Base-by-base conservation (phyloP, 2,329 filamentous ascomycete species). In the Colletotrichum sp. region DNA sequence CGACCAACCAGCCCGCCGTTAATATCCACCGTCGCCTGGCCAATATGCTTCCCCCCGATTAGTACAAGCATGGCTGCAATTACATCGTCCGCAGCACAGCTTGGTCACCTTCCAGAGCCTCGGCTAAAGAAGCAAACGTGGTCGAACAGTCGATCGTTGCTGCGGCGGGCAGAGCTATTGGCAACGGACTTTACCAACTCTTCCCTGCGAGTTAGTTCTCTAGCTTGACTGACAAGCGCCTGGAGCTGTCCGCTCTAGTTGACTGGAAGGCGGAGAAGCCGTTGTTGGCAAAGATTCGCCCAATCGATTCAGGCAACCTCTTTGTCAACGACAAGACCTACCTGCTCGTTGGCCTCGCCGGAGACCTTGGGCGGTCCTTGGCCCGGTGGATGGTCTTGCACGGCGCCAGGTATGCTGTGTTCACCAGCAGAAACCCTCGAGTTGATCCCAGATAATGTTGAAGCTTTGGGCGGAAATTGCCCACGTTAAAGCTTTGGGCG, bases 341-440 rank as follows among this genome's bases (percentile, higher is more conserved):
- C 64, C 78, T 80, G 15, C 69, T 85, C 1, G 79, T 82, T 5
- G 83, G 84, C 0, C 72, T 85, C 24, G 69, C 82, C 0, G 78
- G 81, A 5, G 80, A 78, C 0, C 16, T 85, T 4, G 86, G 85
- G 7, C 77, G 79, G 5, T 85, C 85, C 0, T 75, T 86, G 3
- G 82, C 79, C 39, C 71, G 81, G 8, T 87, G 81, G 82, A 87
- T 86, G 83, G 74, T 82, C 5, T 59, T 67, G 0, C 76, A 79
- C 8, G 85, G 85, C 3, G 85, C 83, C 2, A 78, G 79, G 34
- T 30, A 83, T 64, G 36, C 87, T 8, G 82, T 81, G 15, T 52
- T 88, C 1, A 81, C 83, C 3, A 86, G 84, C 68, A 82, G 87
- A 7, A 82, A 80, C 32, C 82, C 85, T 1, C 78, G 82, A 1